These are phyloP conservation scores for Phyllostachys edulis DNA, from an alignment of 176 grass and related monocot species.

Conservation along the genomic window DNA sequence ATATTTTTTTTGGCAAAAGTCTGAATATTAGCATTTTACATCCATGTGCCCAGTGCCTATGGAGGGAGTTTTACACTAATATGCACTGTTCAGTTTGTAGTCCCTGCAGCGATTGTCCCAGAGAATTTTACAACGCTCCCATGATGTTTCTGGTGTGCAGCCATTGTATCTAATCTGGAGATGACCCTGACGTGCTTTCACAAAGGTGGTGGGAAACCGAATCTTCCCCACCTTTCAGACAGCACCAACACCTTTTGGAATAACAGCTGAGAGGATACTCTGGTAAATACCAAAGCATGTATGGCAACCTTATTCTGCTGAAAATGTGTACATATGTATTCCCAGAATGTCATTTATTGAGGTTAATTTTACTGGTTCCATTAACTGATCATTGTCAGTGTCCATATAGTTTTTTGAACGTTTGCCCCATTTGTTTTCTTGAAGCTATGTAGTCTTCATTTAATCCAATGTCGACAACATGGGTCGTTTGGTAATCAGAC, in stretches of 20 bases:
- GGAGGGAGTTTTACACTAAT: background rate
- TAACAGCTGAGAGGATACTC: background rate
- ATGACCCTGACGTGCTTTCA: background rate
- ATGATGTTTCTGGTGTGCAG: conserved; percentile 15
- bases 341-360: background rate
- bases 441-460: background rate
- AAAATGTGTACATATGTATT: conserved; percentile 25
- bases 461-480: background rate
- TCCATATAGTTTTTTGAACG: background rate
- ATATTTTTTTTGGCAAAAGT: background rate
- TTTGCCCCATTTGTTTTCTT: background rate
- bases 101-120: background rate
- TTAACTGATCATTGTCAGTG: background rate
- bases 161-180: background rate
- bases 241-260: background rate
- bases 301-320: background rate
- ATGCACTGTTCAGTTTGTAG: background rate
- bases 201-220: background rate
- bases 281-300: conserved; percentile 28
- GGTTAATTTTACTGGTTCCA: background rate
- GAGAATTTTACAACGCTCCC: background rate
- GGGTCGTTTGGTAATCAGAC: background rate
- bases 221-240: background rate
- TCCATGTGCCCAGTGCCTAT: background rate
- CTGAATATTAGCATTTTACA: background rate